A percentile compares a stretch with the other conserved stretches of the same genome.
Evolutionary conservation across 2,329 filamentous ascomycete genomes (phyloP).

Genomic region (Blastomyces gilchristii): DNA sequence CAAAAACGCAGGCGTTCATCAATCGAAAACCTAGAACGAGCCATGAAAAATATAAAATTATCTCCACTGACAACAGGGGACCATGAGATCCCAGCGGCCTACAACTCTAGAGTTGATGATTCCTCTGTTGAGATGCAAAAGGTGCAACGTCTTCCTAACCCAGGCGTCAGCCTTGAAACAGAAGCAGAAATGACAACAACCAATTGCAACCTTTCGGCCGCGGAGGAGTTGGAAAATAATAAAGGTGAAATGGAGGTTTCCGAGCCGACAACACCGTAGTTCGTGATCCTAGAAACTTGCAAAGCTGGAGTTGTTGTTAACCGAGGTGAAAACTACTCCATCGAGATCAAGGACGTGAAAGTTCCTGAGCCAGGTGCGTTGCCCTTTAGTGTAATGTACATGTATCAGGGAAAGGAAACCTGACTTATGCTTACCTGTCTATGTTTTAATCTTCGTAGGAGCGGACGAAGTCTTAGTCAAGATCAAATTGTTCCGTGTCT

Average conservation of each 20-base stretch:
- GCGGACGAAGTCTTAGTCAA: conserved; percentile 48
- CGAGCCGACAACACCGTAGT: neutral
- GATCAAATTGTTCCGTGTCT: conserved; percentile 37
- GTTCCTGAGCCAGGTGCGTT: conserved; percentile 40
- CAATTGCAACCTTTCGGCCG: neutral
- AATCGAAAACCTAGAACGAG: too few relatives aligned
- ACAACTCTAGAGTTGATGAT: too few relatives aligned
- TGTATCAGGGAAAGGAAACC: neutral
- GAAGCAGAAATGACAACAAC: neutral
- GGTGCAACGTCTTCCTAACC: too few relatives aligned
- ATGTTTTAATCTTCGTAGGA: conserved; percentile 23
- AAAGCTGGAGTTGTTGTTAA: conserved; percentile 44
- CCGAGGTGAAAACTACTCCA: conserved; percentile 40
- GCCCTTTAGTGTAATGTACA: neutral
- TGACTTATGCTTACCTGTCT: neutral
- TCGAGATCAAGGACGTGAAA: conserved; percentile 40
- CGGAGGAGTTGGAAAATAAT: neutral
- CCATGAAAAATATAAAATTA: too few relatives aligned
- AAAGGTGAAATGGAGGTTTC: neutral
- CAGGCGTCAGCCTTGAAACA: too few relatives aligned
- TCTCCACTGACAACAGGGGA: too few relatives aligned
- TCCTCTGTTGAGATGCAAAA: too few relatives aligned
- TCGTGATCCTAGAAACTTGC: conserved; percentile 39
- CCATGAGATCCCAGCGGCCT: too few relatives aligned
- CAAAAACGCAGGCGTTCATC: too few relatives aligned